These are phyloP conservation scores for Fusarium lyarnte DNA, from an alignment of 2,329 filamentous ascomycete genomes.

Conservation along the genomic window DNA sequence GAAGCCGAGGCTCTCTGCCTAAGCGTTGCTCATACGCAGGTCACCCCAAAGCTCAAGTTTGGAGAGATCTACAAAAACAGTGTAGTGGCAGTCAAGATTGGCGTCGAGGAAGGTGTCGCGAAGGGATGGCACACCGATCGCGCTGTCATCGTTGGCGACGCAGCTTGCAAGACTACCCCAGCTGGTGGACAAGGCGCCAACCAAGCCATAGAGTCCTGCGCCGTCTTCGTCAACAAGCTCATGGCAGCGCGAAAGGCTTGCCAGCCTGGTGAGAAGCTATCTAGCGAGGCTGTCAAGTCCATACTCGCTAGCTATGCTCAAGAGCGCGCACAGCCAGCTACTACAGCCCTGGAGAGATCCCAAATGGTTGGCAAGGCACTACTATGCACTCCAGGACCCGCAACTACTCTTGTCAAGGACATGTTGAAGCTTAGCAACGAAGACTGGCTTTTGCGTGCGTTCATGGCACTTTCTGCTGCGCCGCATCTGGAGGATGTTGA, in stretches of 20 bases:
- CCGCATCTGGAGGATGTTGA: background rate
- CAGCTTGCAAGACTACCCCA: background rate
- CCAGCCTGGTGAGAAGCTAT: accelerated
- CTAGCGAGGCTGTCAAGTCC: background rate
- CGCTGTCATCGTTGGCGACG: background rate
- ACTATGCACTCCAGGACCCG: background rate
- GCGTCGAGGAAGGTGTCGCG: background rate
- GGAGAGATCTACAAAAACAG: background rate
- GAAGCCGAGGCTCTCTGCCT: background rate
- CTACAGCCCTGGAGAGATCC: background rate
- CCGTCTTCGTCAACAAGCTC: background rate
- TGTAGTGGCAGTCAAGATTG: background rate
- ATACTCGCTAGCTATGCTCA: background rate
- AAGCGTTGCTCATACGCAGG: background rate
- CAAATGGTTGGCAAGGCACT: background rate
- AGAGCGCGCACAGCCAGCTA: background rate
- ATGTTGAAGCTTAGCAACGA: background rate
- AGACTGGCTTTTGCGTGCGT: background rate
- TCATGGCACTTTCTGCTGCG: background rate
- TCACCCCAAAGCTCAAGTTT: background rate
- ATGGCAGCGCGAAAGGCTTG: background rate
- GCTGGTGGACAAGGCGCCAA: background rate
- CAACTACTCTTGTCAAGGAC: background rate
- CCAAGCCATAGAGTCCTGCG: background rate
- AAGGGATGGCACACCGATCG: background rate